phyloP scores from a whole-genome alignment of 257 asterid genomes.

The Ligustrum vulgare region DNA sequence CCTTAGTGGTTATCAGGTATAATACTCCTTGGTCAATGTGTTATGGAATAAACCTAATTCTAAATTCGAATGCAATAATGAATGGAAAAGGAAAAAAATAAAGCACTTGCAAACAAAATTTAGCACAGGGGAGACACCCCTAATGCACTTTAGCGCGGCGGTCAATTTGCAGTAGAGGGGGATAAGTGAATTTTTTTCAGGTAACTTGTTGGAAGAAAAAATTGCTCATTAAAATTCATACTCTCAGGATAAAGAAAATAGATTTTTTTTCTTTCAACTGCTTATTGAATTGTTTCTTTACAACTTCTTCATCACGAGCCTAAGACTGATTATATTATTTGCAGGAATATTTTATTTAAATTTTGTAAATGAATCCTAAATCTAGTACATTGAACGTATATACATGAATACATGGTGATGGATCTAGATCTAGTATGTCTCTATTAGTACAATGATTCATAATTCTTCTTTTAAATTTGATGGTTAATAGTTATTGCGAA shows the following conservation, averaged over 20 bases:
- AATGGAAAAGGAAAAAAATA: not conserved
- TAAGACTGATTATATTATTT: not conserved
- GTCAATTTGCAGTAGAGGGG: too few species aligned
- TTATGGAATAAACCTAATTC: not conserved
- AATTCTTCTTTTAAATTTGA: not conserved
- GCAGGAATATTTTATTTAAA: not conserved
- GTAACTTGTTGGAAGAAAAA: too few species aligned
- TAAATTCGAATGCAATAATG: not conserved
- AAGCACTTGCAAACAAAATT: not conserved
- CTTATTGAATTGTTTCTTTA: not conserved
- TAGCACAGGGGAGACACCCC: too few species aligned
- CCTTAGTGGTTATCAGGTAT: slow-evolving; percentile 69
- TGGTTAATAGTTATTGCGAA: not conserved
- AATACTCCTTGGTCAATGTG: not conserved
- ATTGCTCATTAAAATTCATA: not conserved
- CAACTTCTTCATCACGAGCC: not conserved
- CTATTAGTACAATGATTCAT: not conserved
- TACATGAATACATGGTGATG: not conserved
- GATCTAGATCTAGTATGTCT: not conserved
- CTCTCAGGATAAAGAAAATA: not conserved
- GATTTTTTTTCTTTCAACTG: not conserved
- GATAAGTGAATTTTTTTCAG: too few species aligned
- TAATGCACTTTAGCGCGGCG: too few species aligned
- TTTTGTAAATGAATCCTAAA: not conserved
- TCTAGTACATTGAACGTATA: not conserved